These are phyloP conservation scores for Gossypium stocksii DNA, from an alignment of 345 rosid species.

Conservation along the genomic window DNA sequence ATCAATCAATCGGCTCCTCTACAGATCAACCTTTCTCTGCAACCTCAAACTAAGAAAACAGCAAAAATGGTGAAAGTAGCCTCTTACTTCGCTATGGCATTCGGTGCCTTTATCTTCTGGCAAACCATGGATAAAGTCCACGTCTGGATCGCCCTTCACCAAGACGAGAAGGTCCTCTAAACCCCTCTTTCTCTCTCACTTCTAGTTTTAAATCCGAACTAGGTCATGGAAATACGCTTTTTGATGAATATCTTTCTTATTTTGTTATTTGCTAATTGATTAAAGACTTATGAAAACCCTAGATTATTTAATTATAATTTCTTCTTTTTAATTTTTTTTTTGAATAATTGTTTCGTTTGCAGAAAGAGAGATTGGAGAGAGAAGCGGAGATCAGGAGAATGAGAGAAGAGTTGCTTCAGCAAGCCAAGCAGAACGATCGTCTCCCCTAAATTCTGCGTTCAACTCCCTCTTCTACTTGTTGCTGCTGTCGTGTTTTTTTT, in stretches of 20 bases:
- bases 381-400: conserved; percentile 54
- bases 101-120: conserved; percentile 86
- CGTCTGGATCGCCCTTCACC: conserved; percentile 88
- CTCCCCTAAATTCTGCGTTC: conserved; percentile 31
- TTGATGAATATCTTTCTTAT: not conserved
- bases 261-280: not conserved
- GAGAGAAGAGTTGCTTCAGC: conserved; percentile 47
- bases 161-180: conserved; percentile 48
- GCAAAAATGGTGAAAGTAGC: conserved; percentile 60
- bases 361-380: conserved; percentile 59
- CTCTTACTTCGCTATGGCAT: conserved; percentile 63
- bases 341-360: conserved; percentile 12
- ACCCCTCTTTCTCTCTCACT: not conserved
- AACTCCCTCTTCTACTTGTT: conserved; percentile 1
- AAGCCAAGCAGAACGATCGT: conserved; percentile 43
- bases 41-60: not conserved
- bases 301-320: conserved; percentile 6
- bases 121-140: conserved; percentile 86
- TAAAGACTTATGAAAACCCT: conserved; percentile 24
- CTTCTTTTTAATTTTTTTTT: not conserved
- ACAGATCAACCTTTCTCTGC: not conserved
- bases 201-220: not conserved
- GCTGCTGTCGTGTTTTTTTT: not conserved
- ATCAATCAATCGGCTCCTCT: not conserved
- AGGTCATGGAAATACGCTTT: not conserved